Evolutionary conservation across 2,329 filamentous ascomycete species (phyloP), one percentile per base, ranked within the genome.

Genomic region (Neonectria punicea): DNA sequence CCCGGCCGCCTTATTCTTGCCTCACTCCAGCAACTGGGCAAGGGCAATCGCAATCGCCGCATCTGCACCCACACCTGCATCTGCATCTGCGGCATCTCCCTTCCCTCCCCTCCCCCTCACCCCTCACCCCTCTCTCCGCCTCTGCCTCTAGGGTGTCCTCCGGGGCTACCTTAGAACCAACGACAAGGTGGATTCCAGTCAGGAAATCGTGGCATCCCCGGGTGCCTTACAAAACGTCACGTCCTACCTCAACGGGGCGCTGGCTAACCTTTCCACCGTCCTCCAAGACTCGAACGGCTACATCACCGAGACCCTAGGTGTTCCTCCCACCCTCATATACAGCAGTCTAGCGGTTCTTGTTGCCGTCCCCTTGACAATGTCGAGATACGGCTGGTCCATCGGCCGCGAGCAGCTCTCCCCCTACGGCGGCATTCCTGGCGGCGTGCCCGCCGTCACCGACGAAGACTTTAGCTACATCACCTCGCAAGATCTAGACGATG

Each of bases 391-490:
- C 67, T 87, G 84, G 81, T 81, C 82, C 10, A 75, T 78, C 59
- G 76, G 74, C 58, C 82, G 82, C 66, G 82, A 82, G 53, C 80
- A 80, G 62, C 74, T 87, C 65, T 88, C 85, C 53, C 85, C 85
- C n/a, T 88, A 84, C 71, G 78, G 79, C 63, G 85, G 85, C 36
- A 74, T 80, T 64, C 77, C 81, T 41, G 82, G 81, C 50, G 82
- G 84, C 46, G 79, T 85, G 10, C 87, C 89, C 34, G 85, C 89
- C 69, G 89, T 94, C 65, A 92, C 88, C 72, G 91, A 93, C 70
- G 87, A 90, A 36, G 92, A 94, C 80, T 95, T 90, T 78, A 91
- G 89, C 76, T 94, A 95, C 82, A 94, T 94, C 75, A 93, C 92
- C n/a, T 89, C 90, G 30, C 88, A 92, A 73, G 92, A 94, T 73